A percentile compares a stretch with the other conserved stretches of the same genome.
phyloP scores from a whole-genome alignment of 2,329 filamentous ascomycete species.

The Tolypocladium cylindrosporum region DNA sequence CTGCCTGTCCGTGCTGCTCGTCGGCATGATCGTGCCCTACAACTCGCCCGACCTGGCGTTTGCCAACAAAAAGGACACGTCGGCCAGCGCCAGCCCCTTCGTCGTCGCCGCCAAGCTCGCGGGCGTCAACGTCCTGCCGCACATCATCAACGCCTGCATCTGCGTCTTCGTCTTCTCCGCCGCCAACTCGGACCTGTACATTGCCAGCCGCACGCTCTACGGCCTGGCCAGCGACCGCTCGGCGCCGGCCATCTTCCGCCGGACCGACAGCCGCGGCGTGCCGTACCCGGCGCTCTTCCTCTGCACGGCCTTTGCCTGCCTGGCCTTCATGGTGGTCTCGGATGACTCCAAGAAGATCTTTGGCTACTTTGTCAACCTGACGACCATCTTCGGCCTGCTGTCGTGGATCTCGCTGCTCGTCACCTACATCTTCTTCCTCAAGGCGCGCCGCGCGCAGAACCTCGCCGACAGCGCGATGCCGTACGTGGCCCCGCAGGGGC shows the following conservation, averaged over 20 bases:
- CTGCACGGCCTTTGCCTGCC: slow-evolving; percentile 51
- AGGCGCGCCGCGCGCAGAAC: slow-evolving; percentile 50
- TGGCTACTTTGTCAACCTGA: slow-evolving; percentile 56
- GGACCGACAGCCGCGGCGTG: slow-evolving; percentile 61
- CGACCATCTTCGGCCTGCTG: slow-evolving; percentile 55
- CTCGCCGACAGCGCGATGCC: slow-evolving; percentile 45
- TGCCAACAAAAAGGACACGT: slow-evolving; percentile 32
- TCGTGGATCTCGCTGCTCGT: slow-evolving; percentile 61
- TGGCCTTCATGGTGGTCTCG: slow-evolving; percentile 59
- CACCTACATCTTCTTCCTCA: slow-evolving; percentile 57
- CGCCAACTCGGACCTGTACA: slow-evolving; percentile 70
- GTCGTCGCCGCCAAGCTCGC: slow-evolving; percentile 62
- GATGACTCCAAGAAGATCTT: slow-evolving; percentile 48
- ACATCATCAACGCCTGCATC: slow-evolving; percentile 66
- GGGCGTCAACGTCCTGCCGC: slow-evolving; percentile 50
- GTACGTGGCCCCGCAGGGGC: slow-evolving; percentile 63
- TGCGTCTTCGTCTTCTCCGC: slow-evolving; percentile 68
- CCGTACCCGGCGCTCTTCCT: slow-evolving; percentile 55
- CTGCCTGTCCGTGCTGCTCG: slow-evolving; percentile 59
- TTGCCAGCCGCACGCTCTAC: slow-evolving; percentile 62
- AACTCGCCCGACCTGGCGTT: slow-evolving; percentile 50
- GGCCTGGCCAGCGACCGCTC: slow-evolving; percentile 63
- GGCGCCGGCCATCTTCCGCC: slow-evolving; percentile 61
- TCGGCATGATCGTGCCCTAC: slow-evolving; percentile 71
- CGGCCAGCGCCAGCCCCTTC: slow-evolving; percentile 53